phyloP scores from a whole-genome alignment of 2,329 filamentous ascomycete genomes.

The Boeremia lycopersici region DNA sequence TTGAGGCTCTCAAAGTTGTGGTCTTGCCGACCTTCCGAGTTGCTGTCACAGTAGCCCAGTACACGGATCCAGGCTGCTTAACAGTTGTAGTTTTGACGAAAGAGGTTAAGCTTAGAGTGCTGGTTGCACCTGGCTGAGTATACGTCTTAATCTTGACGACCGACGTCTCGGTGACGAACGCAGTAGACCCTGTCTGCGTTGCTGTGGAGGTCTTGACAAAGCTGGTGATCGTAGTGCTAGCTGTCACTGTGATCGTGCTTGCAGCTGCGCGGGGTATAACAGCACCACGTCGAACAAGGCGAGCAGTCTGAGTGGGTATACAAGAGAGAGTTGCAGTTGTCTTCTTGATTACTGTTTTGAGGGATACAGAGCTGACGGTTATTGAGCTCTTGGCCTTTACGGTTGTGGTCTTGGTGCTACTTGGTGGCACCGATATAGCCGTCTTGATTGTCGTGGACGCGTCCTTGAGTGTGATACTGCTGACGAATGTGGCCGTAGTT shows the following conservation, averaged over 20 bases:
- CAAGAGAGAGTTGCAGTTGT: slow-evolving; percentile 34
- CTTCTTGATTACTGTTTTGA: slow-evolving; percentile 39
- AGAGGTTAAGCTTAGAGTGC: slow-evolving; percentile 27
- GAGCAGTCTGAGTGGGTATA: slow-evolving; percentile 30
- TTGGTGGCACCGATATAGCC: slow-evolving; percentile 17
- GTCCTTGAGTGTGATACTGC: slow-evolving; percentile 20
- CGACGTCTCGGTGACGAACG: slow-evolving; percentile 18
- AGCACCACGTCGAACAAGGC: slow-evolving; percentile 22
- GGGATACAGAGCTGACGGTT: slow-evolving; percentile 24
- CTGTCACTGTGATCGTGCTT: slow-evolving; percentile 30
- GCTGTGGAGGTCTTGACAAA: slow-evolving; percentile 25
- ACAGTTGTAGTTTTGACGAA: slow-evolving; percentile 29
- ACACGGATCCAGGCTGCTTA: slow-evolving; percentile 30
- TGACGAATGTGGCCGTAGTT: slow-evolving; percentile 25
- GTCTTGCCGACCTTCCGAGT: slow-evolving; percentile 23
- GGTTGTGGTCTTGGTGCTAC: slow-evolving; percentile 32
- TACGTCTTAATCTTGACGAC: slow-evolving; percentile 18
- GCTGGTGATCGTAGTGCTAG: slow-evolving; percentile 32
- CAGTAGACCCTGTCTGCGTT: slow-evolving; percentile 22
- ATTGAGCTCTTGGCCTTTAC: slow-evolving; percentile 26
- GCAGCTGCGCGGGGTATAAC: slow-evolving; percentile 20
- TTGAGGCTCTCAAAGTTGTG: slow-evolving; percentile 26
- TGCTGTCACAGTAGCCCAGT: slow-evolving; percentile 23
- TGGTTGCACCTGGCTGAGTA: slow-evolving; percentile 20
- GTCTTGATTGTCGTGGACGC: slow-evolving; percentile 19